phyloP scores from a whole-genome alignment of 805 yeast genomes.

The Wickerhamomyces bovis region DNA sequence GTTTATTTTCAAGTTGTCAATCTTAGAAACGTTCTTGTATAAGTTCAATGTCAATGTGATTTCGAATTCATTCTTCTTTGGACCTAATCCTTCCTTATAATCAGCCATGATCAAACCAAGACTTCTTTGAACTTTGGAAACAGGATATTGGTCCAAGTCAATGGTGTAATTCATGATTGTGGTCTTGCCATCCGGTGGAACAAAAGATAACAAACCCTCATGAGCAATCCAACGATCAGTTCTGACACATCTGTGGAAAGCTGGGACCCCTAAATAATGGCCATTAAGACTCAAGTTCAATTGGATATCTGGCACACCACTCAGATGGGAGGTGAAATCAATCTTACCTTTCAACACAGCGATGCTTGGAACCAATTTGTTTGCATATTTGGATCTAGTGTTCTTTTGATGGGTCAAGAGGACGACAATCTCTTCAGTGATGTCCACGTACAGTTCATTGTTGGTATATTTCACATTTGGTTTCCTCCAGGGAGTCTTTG shows the following conservation, averaged over 20 bases:
- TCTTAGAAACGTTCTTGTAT: conserved; percentile 36
- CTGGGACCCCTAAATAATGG: conserved; percentile 47
- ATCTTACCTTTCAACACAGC: conserved; percentile 61
- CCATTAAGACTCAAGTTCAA: conserved; percentile 44
- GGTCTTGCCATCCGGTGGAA: conserved; percentile 85
- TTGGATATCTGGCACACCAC: conserved; percentile 71
- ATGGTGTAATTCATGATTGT: conserved; percentile 57
- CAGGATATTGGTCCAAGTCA: conserved; percentile 35
- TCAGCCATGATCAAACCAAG: conserved; percentile 26
- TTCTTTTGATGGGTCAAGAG: conserved; percentile 28
- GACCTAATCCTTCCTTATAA: conserved; percentile 28
- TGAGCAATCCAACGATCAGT: conserved; percentile 41
- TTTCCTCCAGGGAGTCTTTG: conserved; percentile 71
- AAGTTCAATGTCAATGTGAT: conserved; percentile 27
- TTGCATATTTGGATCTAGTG: conserved; percentile 11
- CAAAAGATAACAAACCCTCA: conserved; percentile 51
- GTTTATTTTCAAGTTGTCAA: conserved; percentile 42
- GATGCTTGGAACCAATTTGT: conserved; percentile 33
- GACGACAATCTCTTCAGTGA: conserved; percentile 60
- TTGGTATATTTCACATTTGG: conserved; percentile 63
- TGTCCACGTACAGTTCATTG: conserved; percentile 83
- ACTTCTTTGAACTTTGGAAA: conserved; percentile 11
- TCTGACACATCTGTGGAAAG: conserved; percentile 68
- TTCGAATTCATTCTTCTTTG: conserved; percentile 34
- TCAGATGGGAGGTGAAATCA: conserved; percentile 58